Evolutionary conservation across 1,139 yeast genomes (phyloP).

Genomic region (Magnusiomyces sp.): DNA sequence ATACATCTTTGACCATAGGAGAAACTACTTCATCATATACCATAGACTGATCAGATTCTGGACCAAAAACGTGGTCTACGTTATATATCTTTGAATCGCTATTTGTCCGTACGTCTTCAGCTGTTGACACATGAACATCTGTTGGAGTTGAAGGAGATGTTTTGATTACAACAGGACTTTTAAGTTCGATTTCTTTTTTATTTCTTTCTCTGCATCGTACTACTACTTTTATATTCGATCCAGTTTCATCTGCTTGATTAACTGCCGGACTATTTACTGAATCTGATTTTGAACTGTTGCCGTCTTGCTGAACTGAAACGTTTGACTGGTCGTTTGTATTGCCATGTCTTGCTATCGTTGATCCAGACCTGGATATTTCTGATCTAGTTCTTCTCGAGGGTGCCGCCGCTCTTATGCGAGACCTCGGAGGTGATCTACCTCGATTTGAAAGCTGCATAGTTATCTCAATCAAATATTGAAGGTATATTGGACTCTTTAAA

Average conservation of each 20-base stretch:
- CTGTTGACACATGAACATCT: slow-evolving; percentile 7
- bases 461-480: too few species aligned
- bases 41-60: slow-evolving; percentile 59
- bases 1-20: slow-evolving; percentile 51
- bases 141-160: slow-evolving; percentile 19
- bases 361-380: too few species aligned
- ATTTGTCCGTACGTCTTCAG: slow-evolving; percentile 14
- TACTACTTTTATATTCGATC: slow-evolving; percentile 62
- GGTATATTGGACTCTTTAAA: too few species aligned
- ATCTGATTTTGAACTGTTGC: not conserved
- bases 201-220: slow-evolving; percentile 85
- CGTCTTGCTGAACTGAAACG: too few species aligned
- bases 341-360: too few species aligned
- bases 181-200: slow-evolving; percentile 57
- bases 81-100: slow-evolving; percentile 42
- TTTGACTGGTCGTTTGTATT: too few species aligned
- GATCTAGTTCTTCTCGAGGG: too few species aligned
- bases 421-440: too few species aligned
- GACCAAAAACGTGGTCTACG: slow-evolving; percentile 65
- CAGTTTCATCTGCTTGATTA: slow-evolving; percentile 18
- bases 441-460: too few species aligned
- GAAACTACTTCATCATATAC: slow-evolving; percentile 52
- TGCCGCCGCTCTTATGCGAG: too few species aligned
- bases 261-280: not conserved
- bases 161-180: slow-evolving; percentile 61